Evolutionary conservation across 495 filamentous ascomycete species (phyloP).

Genomic region (Podospora conica): DNA sequence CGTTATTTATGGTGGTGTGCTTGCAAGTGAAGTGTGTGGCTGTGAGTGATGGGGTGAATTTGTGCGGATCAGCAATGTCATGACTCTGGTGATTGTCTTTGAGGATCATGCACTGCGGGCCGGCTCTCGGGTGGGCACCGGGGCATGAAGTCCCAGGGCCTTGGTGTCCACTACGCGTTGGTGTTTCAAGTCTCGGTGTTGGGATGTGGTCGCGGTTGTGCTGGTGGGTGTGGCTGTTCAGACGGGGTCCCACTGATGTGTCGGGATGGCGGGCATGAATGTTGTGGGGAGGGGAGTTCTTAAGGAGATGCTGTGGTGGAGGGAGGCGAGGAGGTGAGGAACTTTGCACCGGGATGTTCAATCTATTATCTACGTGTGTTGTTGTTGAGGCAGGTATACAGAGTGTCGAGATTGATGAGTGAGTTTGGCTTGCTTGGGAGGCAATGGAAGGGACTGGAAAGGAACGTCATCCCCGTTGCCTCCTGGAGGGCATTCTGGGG

Average conservation of each 20-base stretch:
- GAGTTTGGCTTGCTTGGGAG: too few relatives aligned
- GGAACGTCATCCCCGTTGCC: too few relatives aligned
- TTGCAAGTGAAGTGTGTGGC: background rate
- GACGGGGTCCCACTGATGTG: background rate
- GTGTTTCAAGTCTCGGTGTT: background rate
- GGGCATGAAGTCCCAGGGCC: background rate
- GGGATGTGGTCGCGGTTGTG: too few relatives aligned
- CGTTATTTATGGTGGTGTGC: background rate
- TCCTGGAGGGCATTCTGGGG: too few relatives aligned
- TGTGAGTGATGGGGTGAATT: background rate
- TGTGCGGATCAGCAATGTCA: background rate
- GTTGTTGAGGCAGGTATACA: too few relatives aligned
- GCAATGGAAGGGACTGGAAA: too few relatives aligned
- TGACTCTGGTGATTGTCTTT: background rate
- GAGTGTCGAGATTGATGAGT: too few relatives aligned
- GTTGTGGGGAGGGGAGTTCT: background rate
- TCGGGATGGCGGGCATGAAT: background rate
- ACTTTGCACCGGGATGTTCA: background rate
- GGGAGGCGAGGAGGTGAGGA: background rate
- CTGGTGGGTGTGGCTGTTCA: background rate
- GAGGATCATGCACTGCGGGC: background rate
- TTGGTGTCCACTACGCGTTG: background rate
- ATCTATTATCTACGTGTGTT: too few relatives aligned
- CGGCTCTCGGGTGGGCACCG: background rate
- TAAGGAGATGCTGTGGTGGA: background rate